Percentiles rank a stretch among this genome's conserved stretches.
Conservation (phyloP, 2,329 filamentous ascomycete genomes). For the Colletotrichum liriopes region DNA sequence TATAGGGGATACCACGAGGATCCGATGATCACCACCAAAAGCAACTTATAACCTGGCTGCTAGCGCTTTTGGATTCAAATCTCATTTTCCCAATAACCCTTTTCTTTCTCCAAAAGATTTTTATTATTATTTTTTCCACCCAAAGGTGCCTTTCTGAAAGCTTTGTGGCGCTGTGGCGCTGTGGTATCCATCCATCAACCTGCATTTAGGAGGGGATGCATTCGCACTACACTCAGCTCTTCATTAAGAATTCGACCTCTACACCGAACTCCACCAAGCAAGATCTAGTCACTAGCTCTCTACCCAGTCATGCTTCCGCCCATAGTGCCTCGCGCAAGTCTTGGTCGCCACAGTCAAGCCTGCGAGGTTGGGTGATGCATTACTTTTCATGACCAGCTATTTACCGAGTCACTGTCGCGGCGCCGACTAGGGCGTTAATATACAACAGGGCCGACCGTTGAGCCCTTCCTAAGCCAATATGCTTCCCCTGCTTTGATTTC, state of each 20-base stretch:
- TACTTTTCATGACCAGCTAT: slow-evolving; percentile 24
- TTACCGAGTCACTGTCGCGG: not conserved
- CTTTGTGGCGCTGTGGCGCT: too few species aligned
- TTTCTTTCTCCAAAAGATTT: too few species aligned
- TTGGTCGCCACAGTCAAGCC: not conserved
- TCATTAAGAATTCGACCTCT: too few species aligned
- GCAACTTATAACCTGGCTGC: too few species aligned
- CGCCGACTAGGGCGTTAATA: slow-evolving; percentile 20
- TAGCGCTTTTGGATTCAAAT: too few species aligned
- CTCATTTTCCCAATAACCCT: too few species aligned
- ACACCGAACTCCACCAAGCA: not conserved
- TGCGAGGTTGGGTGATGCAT: slow-evolving; percentile 17
- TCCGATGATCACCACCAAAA: too few species aligned
- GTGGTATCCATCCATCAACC: not conserved
- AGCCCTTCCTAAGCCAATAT: slow-evolving; percentile 39
- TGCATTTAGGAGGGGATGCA: too few species aligned
- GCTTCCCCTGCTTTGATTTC: slow-evolving; percentile 40
- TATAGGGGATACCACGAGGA: too few species aligned
- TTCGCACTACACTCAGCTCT: too few species aligned
- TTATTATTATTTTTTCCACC: too few species aligned
- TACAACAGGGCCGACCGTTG: slow-evolving; percentile 28
- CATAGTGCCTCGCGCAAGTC: not conserved
- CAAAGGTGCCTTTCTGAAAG: too few species aligned
- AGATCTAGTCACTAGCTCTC: not conserved
- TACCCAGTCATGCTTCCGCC: not conserved